These are phyloP conservation scores for Alternaria sp. DNA, from an alignment of 2,329 filamentous ascomycete species.

Conservation along the genomic window DNA sequence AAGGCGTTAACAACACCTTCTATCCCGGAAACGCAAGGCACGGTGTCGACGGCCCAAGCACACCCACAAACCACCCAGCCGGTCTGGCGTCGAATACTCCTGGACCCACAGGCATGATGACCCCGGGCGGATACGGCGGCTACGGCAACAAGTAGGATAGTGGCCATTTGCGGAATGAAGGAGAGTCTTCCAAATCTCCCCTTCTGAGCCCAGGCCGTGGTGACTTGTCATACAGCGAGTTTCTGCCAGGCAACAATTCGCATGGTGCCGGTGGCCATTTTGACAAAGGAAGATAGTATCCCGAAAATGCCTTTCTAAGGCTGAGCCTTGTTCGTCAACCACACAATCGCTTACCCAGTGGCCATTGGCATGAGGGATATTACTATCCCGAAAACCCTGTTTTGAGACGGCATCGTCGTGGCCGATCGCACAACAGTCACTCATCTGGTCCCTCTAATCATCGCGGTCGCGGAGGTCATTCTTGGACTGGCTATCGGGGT, in stretches of 20 bases:
- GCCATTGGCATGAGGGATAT: neutral
- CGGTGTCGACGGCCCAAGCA: slow-evolving; percentile 66
- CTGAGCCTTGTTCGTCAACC: neutral
- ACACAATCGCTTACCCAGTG: neutral
- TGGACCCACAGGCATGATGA: slow-evolving; percentile 70
- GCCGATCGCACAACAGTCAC: neutral
- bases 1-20: slow-evolving; percentile 48
- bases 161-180: neutral
- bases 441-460: neutral
- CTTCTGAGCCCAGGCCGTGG: neutral
- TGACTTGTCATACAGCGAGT: neutral
- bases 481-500: neutral
- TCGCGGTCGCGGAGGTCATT: neutral
- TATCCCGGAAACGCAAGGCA: slow-evolving; percentile 50
- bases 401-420: neutral
- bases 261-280: neutral
- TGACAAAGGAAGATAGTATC: neutral
- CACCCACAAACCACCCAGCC: slow-evolving; percentile 65
- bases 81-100: slow-evolving; percentile 57
- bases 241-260: neutral
- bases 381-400: neutral
- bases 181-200: neutral
- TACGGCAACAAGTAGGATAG: slow-evolving; percentile 43
- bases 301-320: neutral
- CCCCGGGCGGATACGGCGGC: slow-evolving; percentile 59